Percentiles rank a stretch among this genome's conserved stretches.
Evolutionary conservation across 176 grass and related monocot genomes (phyloP).

Genomic region (Bothriochloa decipiens): DNA sequence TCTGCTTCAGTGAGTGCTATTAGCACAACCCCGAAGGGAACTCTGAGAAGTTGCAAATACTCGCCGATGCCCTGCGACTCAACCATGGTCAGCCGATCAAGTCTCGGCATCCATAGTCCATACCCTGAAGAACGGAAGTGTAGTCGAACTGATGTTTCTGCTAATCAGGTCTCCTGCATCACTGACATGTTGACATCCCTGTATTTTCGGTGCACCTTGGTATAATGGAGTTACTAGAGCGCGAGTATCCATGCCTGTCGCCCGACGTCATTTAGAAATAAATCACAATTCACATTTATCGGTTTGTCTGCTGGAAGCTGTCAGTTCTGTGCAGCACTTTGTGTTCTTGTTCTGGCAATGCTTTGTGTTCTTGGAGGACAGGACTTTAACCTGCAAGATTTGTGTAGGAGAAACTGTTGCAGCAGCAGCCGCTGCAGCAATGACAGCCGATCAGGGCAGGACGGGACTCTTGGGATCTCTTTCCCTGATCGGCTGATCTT

Average conservation of each 20-base stretch:
- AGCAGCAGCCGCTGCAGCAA: too few relatives aligned
- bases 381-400: too few relatives aligned
- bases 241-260: conserved; percentile 3
- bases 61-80: conserved; percentile 10
- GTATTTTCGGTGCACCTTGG: conserved; percentile 29
- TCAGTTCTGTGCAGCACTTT: background rate
- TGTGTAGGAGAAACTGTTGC: too few relatives aligned
- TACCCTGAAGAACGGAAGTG: conserved; percentile 28
- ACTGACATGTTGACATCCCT: conserved; percentile 40
- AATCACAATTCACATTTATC: conserved; percentile 17
- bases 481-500: too few relatives aligned
- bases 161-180: conserved; percentile 7
- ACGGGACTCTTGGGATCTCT: too few relatives aligned
- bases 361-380: background rate
- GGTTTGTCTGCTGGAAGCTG: background rate
- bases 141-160: conserved; percentile 41
- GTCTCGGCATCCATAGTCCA: conserved; percentile 24
- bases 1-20: conserved; percentile 97
- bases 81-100: background rate
- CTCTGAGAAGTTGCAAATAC: conserved; percentile 26
- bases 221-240: conserved; percentile 8
- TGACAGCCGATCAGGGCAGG: too few relatives aligned
- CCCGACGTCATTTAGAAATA: conserved; percentile 48
- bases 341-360: background rate
- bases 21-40: conserved; percentile 43